These are phyloP conservation scores for Ceratocystis cacaofunesta DNA, from an alignment of 2,329 filamentous ascomycete species.

Conservation along the genomic window DNA sequence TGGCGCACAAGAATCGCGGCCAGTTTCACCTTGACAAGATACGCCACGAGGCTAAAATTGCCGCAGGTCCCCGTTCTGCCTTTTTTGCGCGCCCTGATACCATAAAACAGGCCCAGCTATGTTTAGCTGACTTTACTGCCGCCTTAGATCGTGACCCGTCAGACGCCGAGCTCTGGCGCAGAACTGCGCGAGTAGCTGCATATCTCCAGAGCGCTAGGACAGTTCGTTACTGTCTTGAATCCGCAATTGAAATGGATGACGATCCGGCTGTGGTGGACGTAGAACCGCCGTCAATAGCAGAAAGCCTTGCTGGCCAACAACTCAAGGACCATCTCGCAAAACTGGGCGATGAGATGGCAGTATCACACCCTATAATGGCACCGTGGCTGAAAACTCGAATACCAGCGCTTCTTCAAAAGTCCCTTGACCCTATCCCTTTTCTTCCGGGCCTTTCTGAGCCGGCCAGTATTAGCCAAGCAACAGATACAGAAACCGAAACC, in stretches of 20 bases:
- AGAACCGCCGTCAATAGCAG: conserved; percentile 46
- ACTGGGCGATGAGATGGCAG: conserved; percentile 39
- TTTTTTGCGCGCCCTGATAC: conserved; percentile 28
- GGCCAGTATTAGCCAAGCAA: too few relatives aligned
- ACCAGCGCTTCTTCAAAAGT: conserved; percentile 35
- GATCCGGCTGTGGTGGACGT: conserved; percentile 48
- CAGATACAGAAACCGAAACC: too few relatives aligned
- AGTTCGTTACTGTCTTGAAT: conserved; percentile 48
- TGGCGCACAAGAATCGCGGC: conserved; percentile 90
- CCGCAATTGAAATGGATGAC: conserved; percentile 52
- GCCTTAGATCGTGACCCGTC: conserved; percentile 52
- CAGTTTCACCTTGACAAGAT: conserved; percentile 75
- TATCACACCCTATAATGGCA: conserved; percentile 46
- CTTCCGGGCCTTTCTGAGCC: conserved; percentile 36
- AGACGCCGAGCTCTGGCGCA: conserved; percentile 51
- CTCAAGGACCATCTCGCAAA: conserved; percentile 40
- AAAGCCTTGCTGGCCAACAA: conserved; percentile 48
- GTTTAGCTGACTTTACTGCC: conserved; percentile 41
- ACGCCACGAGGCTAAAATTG: conserved; percentile 33
- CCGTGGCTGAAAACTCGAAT: conserved; percentile 41
- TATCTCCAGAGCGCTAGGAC: conserved; percentile 43
- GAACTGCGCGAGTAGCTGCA: conserved; percentile 41
- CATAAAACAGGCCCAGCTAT: conserved; percentile 28
- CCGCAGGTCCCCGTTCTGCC: conserved; percentile 20
- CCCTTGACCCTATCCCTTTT: conserved; percentile 48